Base-by-base conservation (phyloP, 352 stramenopile species). In the Halophytophthora polymorphica region DNA sequence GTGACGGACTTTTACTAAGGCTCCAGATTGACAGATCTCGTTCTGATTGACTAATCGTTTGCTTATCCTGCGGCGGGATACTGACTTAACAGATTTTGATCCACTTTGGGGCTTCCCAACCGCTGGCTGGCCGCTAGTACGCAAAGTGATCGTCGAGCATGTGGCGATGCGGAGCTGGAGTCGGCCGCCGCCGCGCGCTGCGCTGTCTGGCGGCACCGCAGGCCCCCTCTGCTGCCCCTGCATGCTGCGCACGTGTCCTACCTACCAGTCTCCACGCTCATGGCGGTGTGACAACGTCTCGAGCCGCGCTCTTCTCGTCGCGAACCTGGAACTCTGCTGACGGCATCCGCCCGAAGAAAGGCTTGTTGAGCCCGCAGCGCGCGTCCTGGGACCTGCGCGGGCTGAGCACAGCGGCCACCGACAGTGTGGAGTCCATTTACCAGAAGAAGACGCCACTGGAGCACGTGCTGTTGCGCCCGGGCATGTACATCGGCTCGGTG, bases 401-500 rank as follows among this genome's bases (percentile, higher is more conserved):
- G 12, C 64, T 74, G 37, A 59, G 74, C 8, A 66, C 68, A 22
- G 52, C 69, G n/a, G 42, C 73, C 15, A 64, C 72, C 11, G 66
- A 66, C 12, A 88, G 71, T 56, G 73, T 89, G 12, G 80, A 89
- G 61, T 71, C 73, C 33, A 87, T 90, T 37, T 97, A 96, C 61
- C 85, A 96, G 64, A 93, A 89, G 64, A 96, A 96, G 64, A 93
- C 81, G 13, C 88, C 82, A 39, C 61, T 96, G 29, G 87, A 96
- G 56, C 88, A 97, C 56, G 86, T 97, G 18, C 64, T 97, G 29
- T 58, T 96, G n/a, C 88, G 88, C 29, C 88, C 88, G 13, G 86
- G 84, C 38, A 97, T 95, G 86, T 96, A 97, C 66, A 92, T 96
- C 53, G 88, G 88, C 39, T 95, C 82, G 21, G 83, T 95, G n/a